Percentiles rank a stretch among this genome's conserved stretches.
Conservation (phyloP, 352 stramenopile genomes). For the Discostella stelligera region DNA sequence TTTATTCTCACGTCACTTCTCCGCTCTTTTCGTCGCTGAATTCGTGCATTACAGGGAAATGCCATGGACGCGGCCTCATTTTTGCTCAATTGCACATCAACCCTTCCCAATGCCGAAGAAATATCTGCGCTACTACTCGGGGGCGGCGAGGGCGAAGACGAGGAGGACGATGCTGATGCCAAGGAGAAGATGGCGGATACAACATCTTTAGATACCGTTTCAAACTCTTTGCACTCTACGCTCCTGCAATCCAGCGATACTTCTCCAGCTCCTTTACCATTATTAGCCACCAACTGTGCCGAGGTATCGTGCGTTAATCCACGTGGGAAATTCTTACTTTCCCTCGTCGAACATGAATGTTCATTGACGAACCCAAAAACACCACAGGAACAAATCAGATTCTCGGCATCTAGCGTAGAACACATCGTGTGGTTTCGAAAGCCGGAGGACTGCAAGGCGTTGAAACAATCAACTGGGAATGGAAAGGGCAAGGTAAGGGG, state of each 20-base stretch:
- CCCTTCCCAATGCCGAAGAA: conserved; percentile 52
- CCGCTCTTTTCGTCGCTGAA: background rate
- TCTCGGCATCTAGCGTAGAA: conserved; percentile 17
- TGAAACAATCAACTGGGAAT: conserved; percentile 12
- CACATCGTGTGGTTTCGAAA: conserved; percentile 68
- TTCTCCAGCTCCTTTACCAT: background rate
- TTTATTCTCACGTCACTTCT: background rate
- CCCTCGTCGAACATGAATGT: conserved; percentile 32
- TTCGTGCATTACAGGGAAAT: conserved; percentile 21
- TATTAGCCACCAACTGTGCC: background rate
- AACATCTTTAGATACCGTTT: background rate
- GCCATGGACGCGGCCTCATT: conserved; percentile 48
- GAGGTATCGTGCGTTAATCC: conserved; percentile 51
- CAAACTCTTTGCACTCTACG: background rate
- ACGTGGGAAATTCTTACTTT: conserved; percentile 43
- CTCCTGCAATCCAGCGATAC: conserved; percentile 2
- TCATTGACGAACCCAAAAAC: conserved; percentile 42
- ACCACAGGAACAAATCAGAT: conserved; percentile 32
- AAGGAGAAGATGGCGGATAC: background rate
- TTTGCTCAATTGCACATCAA: conserved; percentile 37
- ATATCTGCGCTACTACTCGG: conserved; percentile 41
- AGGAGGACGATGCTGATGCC: background rate
- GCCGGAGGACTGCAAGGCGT: conserved; percentile 64
- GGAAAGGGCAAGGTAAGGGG: conserved; percentile 23
- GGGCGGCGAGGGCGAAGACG: conserved; percentile 23